Evolutionary conservation across 768 basidiomycete species (phyloP).

Genomic region (Lactarius sp.): DNA sequence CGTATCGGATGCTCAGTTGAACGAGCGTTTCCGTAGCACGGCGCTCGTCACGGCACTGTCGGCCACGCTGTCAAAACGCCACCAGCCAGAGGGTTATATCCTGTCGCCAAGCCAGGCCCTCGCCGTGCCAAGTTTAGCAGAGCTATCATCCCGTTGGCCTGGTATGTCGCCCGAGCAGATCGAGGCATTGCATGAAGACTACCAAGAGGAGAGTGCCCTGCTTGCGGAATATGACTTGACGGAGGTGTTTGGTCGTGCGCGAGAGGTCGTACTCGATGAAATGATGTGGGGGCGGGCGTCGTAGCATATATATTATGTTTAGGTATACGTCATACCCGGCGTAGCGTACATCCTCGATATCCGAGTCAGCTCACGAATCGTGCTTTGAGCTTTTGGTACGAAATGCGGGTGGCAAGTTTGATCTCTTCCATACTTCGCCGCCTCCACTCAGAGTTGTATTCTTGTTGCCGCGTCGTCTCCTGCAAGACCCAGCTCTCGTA

Average conservation of each 20-base stretch:
- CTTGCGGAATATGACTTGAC: conserved; percentile 53
- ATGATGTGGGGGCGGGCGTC: conserved; percentile 34
- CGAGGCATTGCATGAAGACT: conserved; percentile 54
- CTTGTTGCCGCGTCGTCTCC: conserved; percentile 51
- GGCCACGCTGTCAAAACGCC: conserved; percentile 41
- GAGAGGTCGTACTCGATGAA: conserved; percentile 55
- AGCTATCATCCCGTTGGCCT: conserved; percentile 69
- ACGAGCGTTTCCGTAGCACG: conserved; percentile 62
- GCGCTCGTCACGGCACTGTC: conserved; percentile 67
- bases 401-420: conserved; percentile 51
- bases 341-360: conserved; percentile 4
- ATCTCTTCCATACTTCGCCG: conserved; percentile 55
- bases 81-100: conserved; percentile 45
- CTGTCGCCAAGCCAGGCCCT: conserved; percentile 56
- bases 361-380: conserved; percentile 25
- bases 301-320: background rate
- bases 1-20: conserved; percentile 72
- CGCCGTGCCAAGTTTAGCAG: conserved; percentile 49
- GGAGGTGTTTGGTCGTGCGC: conserved; percentile 57
- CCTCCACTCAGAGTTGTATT: conserved; percentile 65
- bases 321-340: background rate
- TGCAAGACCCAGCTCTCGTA: conserved; percentile 71
- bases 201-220: conserved; percentile 52
- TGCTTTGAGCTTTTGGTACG: conserved; percentile 36
- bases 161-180: conserved; percentile 65